Base-by-base conservation (phyloP, 1,139 yeast species). In the Hansenula sp. region DNA sequence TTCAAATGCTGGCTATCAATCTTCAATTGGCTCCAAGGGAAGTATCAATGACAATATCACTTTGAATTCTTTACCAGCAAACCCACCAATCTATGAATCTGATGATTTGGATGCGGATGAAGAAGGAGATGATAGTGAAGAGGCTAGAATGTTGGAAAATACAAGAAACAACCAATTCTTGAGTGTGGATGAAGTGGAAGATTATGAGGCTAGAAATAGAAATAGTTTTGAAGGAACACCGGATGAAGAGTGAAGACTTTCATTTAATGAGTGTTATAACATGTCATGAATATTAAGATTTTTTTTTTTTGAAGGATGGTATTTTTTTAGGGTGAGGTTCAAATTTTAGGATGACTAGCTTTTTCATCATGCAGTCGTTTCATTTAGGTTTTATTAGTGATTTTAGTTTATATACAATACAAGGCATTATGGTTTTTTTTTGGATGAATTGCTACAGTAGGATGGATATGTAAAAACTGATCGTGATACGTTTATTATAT, bases 31-130 rank as follows among this genome's bases (percentile, higher is more conserved):
- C 3, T 41, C 55, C 39, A 33, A 34, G 33, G 24, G 16, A 43
- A 33, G 27, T 37, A 16, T 36, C 9, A 34, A 40, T 21, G 70
- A 67, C 44, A 59, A 59, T 30, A 63, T 63, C 31, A 62, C 62
- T 4, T 44, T 66, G 45, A 52, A 60, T 40, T 53, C 57, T 1
- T 32, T 51, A 25, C 43, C 63, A 29, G 68, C 71, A 17, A 63
- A 65, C 21, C 72, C 72, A 13, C 72, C 72, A 12, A 53, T 49
- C 3, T 67, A 67, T 47, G 56, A 61, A 2, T 62, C 61, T 39
- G 62, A 58, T 28, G 59, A 51, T 24, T 46, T 46, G 12, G 49
- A 55, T 27, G 55, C 49, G 13, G 50, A 50, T 5, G 47, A 33
- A 9, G 17, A 18, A 21, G 49, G 52, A n/a, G 50, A 45, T n/a